These are phyloP conservation scores for Aspergillus haitiensis DNA, from an alignment of 495 filamentous ascomycete species.

Conservation along the genomic window DNA sequence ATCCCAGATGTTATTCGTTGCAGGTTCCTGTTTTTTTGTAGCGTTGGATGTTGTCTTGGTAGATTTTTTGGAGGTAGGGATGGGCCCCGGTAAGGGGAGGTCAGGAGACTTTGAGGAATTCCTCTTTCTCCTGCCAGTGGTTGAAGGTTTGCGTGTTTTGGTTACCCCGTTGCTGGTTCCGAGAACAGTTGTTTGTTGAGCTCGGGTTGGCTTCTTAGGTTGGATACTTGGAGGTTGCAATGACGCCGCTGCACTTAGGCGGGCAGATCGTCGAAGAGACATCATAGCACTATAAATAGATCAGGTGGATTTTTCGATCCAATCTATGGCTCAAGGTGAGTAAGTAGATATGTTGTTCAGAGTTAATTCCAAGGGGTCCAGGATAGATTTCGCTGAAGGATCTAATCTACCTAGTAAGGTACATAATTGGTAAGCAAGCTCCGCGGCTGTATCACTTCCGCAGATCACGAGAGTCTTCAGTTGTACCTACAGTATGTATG, in stretches of 20 bases:
- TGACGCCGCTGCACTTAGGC: slow-evolving; percentile 50
- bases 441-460: no score
- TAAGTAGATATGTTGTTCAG: no score
- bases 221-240: slow-evolving; percentile 40
- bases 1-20: slow-evolving; percentile 19
- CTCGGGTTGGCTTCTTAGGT: slow-evolving; percentile 26
- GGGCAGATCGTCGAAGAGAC: slow-evolving; percentile 59
- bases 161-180: slow-evolving; percentile 26
- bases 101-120: background rate
- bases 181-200: slow-evolving; percentile 21
- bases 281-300: slow-evolving; percentile 30
- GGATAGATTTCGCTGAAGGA: no score
- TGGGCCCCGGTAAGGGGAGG: background rate
- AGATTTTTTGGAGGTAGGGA: background rate
- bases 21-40: slow-evolving; percentile 2
- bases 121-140: slow-evolving; percentile 20
- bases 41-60: slow-evolving; percentile 2
- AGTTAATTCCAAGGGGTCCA: no score
- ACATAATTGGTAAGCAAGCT: no score
- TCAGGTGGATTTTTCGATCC: background rate
- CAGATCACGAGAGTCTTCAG: no score
- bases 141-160: slow-evolving; percentile 33
- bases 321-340: no score
- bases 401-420: no score
- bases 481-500: no score